Base-by-base conservation (phyloP, 2,329 filamentous ascomycete genomes). In the Xylaria sp. region DNA sequence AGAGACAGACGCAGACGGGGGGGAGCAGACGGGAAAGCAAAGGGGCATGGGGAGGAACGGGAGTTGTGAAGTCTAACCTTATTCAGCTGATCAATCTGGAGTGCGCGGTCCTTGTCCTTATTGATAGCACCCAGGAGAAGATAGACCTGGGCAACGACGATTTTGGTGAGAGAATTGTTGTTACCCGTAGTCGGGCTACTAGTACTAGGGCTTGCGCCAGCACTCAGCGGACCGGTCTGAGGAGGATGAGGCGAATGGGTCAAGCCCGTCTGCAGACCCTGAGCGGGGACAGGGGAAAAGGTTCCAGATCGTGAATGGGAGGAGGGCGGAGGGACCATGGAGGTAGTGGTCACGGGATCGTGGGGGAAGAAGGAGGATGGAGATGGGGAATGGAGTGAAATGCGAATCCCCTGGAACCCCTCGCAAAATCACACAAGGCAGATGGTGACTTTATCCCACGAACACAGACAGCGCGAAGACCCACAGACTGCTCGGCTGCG, bases 101-200 rank as follows among this genome's bases (percentile, higher is more conserved):
- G 82, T 75, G 85, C 84, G 72, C 88, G 86, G 72, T 85, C 92
- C 78, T 92, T 92, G 75, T 96, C 93, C 79, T 97, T 92, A 75
- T 94, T 97, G 73, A 97, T 89, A 39, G 91, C 92, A 78, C 92
- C 94, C 66, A 99, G 83, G 59, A 99, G 84, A 65, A 99, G 86
- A 78, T 94, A 96, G 67, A 97, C 87, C 80, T 99, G 94, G 66
- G 94, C 92, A 71, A 96, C 88, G 69, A 94, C 92, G 75, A 99
- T 94, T 78, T 95, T 97, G 63, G 89, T 89, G 69, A 97, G 82
- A 72, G 87, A 88, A 72, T 76, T 84, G 66, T 78, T 79, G 57
- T 52, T 63, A 75, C 82, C 82, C 70, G 82, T 67, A 54, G 72
- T 85, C 72, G 83, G 83, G 76, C 83, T 86, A 75, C 77, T 83